Conservation (phyloP, 1,139 yeast species). For the Pneumocystis wakefieldiae region DNA sequence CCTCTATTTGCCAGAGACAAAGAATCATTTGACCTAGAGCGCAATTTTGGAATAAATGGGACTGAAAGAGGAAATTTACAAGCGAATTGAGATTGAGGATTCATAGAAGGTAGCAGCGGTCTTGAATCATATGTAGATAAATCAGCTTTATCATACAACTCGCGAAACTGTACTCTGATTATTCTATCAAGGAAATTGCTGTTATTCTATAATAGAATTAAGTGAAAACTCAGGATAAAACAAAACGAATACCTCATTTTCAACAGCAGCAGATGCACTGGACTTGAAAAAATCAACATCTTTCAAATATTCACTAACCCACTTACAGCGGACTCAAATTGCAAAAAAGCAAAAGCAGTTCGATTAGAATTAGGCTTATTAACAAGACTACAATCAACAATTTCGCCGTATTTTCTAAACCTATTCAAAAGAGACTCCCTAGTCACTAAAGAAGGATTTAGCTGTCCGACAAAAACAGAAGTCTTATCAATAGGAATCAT, state of each 20-base stretch:
- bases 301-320: background rate
- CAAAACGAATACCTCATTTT: constrained; percentile 21
- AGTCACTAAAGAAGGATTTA: constrained; percentile 36
- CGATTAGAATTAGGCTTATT: constrained; percentile 15
- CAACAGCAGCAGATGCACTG: constrained; percentile 70
- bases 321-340: constrained; percentile 34
- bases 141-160: constrained; percentile 4
- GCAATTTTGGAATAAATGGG: background rate
- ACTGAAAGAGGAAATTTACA: background rate
- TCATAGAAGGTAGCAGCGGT: background rate
- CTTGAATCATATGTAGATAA: background rate
- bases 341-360: constrained; percentile 58
- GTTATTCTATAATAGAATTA: constrained; percentile 1
- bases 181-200: constrained; percentile 5
- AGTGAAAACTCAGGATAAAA: background rate
- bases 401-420: constrained; percentile 52
- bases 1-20: background rate
- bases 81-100: background rate
- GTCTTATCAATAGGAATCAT: constrained; percentile 42
- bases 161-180: constrained; percentile 10
- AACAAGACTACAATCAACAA: constrained; percentile 26
- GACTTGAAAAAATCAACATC: constrained; percentile 22
- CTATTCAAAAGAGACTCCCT: constrained; percentile 41
- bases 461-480: constrained; percentile 69
- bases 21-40: background rate